These are phyloP conservation scores for Zymoseptoria crescenta DNA, from an alignment of 2,329 filamentous ascomycete genomes.

Conservation along the genomic window DNA sequence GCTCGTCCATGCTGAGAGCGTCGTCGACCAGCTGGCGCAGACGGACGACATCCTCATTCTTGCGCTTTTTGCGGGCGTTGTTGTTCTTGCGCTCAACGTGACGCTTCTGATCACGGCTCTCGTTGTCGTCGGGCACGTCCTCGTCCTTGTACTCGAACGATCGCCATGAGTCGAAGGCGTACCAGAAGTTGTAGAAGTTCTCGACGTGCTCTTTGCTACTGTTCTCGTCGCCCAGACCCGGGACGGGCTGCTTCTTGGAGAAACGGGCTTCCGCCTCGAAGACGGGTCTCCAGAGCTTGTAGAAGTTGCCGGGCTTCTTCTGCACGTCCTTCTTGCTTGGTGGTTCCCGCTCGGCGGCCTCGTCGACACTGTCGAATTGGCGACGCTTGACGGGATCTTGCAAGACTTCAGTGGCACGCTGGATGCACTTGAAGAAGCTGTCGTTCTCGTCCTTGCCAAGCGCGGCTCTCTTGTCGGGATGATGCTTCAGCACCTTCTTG, in stretches of 20 bases:
- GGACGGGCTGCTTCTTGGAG: slow-evolving; percentile 84
- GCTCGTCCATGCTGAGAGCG: slow-evolving; percentile 74
- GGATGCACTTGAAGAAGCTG: slow-evolving; percentile 99
- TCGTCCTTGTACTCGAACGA: slow-evolving; percentile 98
- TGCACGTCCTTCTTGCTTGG: slow-evolving; percentile 83
- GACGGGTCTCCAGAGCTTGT: slow-evolving; percentile 85
- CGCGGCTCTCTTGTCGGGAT: slow-evolving; percentile 97
- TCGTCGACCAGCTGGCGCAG: slow-evolving; percentile 87
- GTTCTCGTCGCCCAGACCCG: slow-evolving; percentile 74
- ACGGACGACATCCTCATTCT: slow-evolving; percentile 92
- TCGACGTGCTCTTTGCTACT: slow-evolving; percentile 85
- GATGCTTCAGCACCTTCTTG: slow-evolving; percentile 98
- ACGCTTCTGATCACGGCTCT: slow-evolving; percentile 97
- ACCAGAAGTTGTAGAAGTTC: slow-evolving; percentile 98
- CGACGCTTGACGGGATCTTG: slow-evolving; percentile 85
- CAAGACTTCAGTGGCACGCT: slow-evolving; percentile 91
- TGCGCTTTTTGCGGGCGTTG: slow-evolving; percentile 97
- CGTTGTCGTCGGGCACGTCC: slow-evolving; percentile 97
- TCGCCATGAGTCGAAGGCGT: slow-evolving; percentile 98
- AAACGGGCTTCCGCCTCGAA: slow-evolving; percentile 92
- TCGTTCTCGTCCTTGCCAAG: slow-evolving; percentile 82
- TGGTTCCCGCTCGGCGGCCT: slow-evolving; percentile 83
- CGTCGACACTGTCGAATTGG: slow-evolving; percentile 95
- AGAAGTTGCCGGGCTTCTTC: slow-evolving; percentile 70
- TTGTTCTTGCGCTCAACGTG: slow-evolving; percentile 98